Evolutionary conservation across 2,329 filamentous ascomycete genomes (phyloP), one percentile per base, ranked within the genome.

Genomic region (Bipolaris bicolor): DNA sequence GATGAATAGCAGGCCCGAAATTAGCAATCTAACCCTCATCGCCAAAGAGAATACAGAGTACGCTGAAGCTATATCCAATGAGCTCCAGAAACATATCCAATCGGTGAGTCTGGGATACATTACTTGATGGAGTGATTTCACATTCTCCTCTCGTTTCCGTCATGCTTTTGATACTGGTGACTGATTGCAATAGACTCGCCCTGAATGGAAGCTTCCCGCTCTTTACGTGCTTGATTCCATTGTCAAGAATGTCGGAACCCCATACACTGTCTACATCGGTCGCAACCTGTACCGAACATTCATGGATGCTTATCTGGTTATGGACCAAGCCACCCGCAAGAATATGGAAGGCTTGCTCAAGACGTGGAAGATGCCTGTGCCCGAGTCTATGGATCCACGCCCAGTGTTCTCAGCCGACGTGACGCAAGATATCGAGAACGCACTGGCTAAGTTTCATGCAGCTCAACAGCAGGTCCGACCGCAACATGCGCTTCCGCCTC

Each of bases 141-240:
- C 20, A 31, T n/a, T 44, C 16, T 39, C 48, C 18, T 51, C 37
- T 43, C 18, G 29, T 48, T 15, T 13, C 45, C 31, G 15, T 44
- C 29, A 18, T 33, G 24, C 40, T 36, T 33, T 16, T 40, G 20
- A 26, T 49, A 16, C 49, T 52, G 37, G 39, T 59, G 57, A 65
- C 67, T 69, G 43, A 69, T 53, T 40, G 53, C 18, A n/a, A n/a
- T 78, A 99, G 95, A 91, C 90, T 52, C 86, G 92, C 44, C 92
- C 95, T 37, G 85, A 87, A 60, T 93, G 92, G 77, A 99, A 98
- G 74, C 82, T 99, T 2, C 93, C 95, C 16, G 92, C 95, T n/a
- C 84, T 99, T 26, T 99, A 98, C 79, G 91, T 99, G 64, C 88
- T 99, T 72, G 95, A 99, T 79, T 98, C 94, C 15, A 94, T 99